A percentile compares a stretch with the other conserved stretches of the same genome.
Evolutionary conservation across 2,329 filamentous ascomycete species (phyloP).

Genomic region (Trichoderma semiorbis): DNA sequence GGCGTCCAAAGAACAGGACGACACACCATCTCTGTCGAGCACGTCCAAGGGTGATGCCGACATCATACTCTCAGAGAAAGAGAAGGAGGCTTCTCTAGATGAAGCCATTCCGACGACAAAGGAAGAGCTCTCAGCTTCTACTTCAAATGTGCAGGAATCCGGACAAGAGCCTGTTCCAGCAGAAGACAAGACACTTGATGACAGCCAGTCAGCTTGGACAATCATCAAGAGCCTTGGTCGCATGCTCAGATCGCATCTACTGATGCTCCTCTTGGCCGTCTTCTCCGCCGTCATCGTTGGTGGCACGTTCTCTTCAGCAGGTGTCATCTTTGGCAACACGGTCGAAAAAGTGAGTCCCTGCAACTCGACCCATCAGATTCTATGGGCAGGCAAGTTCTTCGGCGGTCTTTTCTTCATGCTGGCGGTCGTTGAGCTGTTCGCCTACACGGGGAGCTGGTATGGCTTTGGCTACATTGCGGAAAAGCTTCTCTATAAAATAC

Average conservation of each 20-base stretch:
- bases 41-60: constrained; percentile 39
- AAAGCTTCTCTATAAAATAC: constrained; percentile 60
- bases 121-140: constrained; percentile 27
- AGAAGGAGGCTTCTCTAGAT: constrained; percentile 36
- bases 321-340: constrained; percentile 47
- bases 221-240: constrained; percentile 37
- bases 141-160: constrained; percentile 11
- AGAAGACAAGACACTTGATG: constrained; percentile 32
- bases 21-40: constrained; percentile 31
- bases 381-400: constrained; percentile 44
- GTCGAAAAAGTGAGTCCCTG: constrained; percentile 46
- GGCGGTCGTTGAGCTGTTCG: constrained; percentile 44
- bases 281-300: constrained; percentile 53
- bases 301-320: constrained; percentile 49
- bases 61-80: constrained; percentile 33
- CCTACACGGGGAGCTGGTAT: constrained; percentile 55
- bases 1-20: constrained; percentile 30
- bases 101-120: constrained; percentile 37
- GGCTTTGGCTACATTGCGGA: constrained; percentile 53
- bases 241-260: constrained; percentile 38
- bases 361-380: constrained; percentile 37
- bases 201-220: constrained; percentile 38
- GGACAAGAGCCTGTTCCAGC: constrained; percentile 24
- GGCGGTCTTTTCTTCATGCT: constrained; percentile 55
- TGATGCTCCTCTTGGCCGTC: constrained; percentile 40